Base-by-base conservation (phyloP, 495 filamentous ascomycete genomes). In the Amphirosellinia nigrospora region DNA sequence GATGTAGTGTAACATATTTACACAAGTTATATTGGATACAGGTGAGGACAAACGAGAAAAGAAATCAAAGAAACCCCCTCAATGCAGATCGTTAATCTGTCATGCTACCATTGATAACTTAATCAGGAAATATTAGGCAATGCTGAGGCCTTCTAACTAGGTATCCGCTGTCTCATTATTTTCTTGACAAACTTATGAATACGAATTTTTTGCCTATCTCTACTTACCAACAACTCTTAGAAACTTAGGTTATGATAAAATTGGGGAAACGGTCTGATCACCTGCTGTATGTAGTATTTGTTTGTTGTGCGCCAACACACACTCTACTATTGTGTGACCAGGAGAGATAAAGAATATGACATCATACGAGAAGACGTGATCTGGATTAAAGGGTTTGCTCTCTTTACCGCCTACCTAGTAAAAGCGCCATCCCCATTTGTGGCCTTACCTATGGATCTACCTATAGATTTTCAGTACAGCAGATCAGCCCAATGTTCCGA, bases 401-500 rank as follows among this genome's bases (percentile, higher is more conserved):
- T 13, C 23, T 28, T 52, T 52, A 52, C 23, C 48, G 43, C 21
- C 8, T 50, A 50, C 7, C n/a, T 11, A 50, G 46, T 11, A 50
- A 21, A 15, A 53, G 11, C 3, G 13, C 48, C 9, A 4, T 52
- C 9, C 13, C 23, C 23, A 26, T 58, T 30, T 36, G 55, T 58
- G 30, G 53, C 30, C n/a, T 16, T 34, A 34, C 19, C 30, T 34
- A 34, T 30, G 15, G 55, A 58, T 58, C 55, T 34, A 58, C 55
- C 55, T 58, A 58, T 58, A 58, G 55, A 58, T 58, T 58, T 58
- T 58, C 55, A 58, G 10, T 21, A n/a, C 55, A 58, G 55, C 7
- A 61, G 36, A 61, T 58, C 55, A 58, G 32, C 19, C 23, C 50
- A 53, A 53, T 53, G 26, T 21, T 58, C 55, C 19, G 55, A 36